Evolutionary conservation across 192 early-diverging fungal species (phyloP), one percentile per base, ranked within the genome.

Genomic region (Thoreauomyces humboldtii): DNA sequence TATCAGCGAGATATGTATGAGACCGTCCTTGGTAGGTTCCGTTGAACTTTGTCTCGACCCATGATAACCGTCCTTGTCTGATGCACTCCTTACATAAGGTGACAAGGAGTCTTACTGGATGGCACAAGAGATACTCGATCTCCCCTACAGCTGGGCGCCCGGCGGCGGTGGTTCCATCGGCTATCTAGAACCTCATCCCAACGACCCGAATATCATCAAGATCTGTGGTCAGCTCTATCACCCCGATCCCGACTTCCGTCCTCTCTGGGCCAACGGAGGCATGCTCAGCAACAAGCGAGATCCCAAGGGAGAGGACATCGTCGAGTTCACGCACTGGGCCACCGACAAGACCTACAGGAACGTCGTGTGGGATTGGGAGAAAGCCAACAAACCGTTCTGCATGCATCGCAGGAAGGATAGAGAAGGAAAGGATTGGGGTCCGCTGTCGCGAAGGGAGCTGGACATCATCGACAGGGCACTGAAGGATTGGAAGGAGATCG

Each of bases 91-190:
- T n/a, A n/a, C n/a, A n/a, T n/a, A n/a, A 67, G 60, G 86, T 31
- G 86, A 88, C 69, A 88, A 88, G 59, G 86, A 88, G 63, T 80
- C 85, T 0, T 88, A 81, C 42, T 88, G 86, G 86, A 73, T 77
- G 9, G 83, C 83, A 4, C 78, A 70, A 42, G 86, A 86, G 59
- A 73, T 86, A 68, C 59, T 75, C 19, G 63, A 75, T n/a, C 76
- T 74, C 27, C 82, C 80, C 0, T 52, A 52, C 27, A 15, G 80
- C 78, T 84, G 80, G 31, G 59, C 77, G 19, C 76, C 73, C 41
- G 76, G 70, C n/a, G 72, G 75, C 63, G 82, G 76, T 17, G 81
- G 72, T 9, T 72, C 74, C 22, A 75, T 87, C 56, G 85, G 85
- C 3, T 62, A 24, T 25, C 4, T 38, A 15, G n/a, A 41, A 31